Conservation (phyloP, 306 rosid genomes). For the Erythrophleum fordii region DNA sequence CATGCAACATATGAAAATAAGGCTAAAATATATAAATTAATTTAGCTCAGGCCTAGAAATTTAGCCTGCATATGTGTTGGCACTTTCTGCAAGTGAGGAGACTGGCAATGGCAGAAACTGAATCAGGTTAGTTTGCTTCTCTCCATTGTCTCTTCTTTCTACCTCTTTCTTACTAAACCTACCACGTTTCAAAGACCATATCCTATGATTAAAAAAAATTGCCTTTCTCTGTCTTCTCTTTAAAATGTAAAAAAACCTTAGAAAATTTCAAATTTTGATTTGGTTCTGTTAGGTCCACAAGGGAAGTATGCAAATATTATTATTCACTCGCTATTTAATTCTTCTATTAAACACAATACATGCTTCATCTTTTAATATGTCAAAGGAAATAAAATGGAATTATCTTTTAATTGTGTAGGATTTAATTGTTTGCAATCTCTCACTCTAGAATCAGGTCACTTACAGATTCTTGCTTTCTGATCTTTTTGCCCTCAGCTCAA, state of each 20-base stretch:
- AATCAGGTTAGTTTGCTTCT: background rate
- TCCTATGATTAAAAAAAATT: no score
- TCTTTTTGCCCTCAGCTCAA: background rate
- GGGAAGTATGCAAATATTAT: background rate
- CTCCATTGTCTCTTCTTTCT: background rate
- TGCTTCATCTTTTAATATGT: background rate
- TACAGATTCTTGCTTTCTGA: background rate
- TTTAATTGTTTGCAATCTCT: background rate
- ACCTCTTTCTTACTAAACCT: background rate
- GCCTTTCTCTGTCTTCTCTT: background rate
- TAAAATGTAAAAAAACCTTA: background rate
- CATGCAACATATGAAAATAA: no score
- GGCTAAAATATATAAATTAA: background rate
- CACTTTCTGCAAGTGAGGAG: background rate
- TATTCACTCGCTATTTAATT: background rate
- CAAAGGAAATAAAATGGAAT: background rate
- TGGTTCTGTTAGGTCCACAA: background rate
- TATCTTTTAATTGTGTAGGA: no score
- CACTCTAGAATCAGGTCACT: background rate
- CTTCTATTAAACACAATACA: background rate
- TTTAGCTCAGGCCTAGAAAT: slow-evolving; percentile 2
- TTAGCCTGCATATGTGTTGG: background rate
- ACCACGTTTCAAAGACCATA: accelerated
- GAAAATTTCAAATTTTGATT: background rate
- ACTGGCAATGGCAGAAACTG: background rate